phyloP scores from a whole-genome alignment of 192 early-diverging fungal genomes.

The Diversispora epigaea region DNA sequence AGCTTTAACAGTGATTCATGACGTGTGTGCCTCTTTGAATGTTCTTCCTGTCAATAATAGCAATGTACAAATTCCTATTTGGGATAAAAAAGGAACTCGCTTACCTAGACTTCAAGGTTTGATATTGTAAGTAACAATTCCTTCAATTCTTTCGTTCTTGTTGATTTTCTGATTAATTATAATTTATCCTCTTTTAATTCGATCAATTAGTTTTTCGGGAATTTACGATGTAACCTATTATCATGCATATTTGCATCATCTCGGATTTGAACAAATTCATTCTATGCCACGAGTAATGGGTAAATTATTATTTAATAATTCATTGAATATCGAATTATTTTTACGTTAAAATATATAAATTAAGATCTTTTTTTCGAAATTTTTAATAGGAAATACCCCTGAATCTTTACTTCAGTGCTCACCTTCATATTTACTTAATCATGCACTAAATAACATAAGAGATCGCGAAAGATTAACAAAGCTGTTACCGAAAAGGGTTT shows the following conservation, averaged over 20 bases:
- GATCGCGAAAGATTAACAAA: conserved; percentile 6
- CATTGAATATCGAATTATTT: not conserved
- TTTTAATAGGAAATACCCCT: conserved; percentile 18
- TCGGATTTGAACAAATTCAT: conserved; percentile 34
- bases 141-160: not conserved
- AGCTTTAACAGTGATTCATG: conserved; percentile 44
- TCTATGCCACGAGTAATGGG: conserved; percentile 33
- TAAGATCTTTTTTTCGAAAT: not conserved
- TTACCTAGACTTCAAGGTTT: conserved; percentile 43
- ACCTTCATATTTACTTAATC: conserved; percentile 23
- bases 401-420: conserved; percentile 32
- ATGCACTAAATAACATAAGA: not conserved
- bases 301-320: not conserved
- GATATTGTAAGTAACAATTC: conserved; percentile 38
- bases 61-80: conserved; percentile 32
- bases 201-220: conserved; percentile 39
- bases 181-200: not conserved
- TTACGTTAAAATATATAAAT: not conserved
- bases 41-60: conserved; percentile 30
- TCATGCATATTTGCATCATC: conserved; percentile 47
- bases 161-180: not conserved
- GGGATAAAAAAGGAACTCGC: conserved; percentile 19
- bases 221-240: conserved; percentile 48
- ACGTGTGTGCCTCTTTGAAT: conserved; percentile 38
- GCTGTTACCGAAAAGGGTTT: conserved; percentile 22